These are phyloP conservation scores for Thalassiosira delicatula DNA, from an alignment of 352 stramenopile species.

Conservation along the genomic window DNA sequence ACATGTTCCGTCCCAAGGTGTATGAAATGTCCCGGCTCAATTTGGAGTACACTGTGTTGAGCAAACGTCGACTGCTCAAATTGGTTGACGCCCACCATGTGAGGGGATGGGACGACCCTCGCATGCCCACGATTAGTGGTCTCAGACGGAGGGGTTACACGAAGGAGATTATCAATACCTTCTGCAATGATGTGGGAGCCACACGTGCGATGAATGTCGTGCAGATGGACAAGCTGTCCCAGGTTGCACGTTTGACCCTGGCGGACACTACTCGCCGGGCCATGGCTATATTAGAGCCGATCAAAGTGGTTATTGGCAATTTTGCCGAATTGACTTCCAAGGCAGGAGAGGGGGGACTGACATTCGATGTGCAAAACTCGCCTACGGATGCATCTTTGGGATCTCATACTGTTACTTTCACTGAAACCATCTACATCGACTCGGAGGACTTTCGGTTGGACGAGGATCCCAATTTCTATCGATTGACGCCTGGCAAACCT, in stretches of 20 bases:
- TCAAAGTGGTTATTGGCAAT: conserved; percentile 87
- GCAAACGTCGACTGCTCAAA: conserved; percentile 98
- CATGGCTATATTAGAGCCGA: conserved; percentile 88
- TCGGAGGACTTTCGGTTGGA: conserved; percentile 84
- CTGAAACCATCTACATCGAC: conserved; percentile 87
- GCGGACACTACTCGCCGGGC: conserved; percentile 63
- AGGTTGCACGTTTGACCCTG: conserved; percentile 70
- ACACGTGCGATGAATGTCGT: conserved; percentile 87
- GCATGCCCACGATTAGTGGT: conserved; percentile 97
- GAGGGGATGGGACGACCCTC: conserved; percentile 94
- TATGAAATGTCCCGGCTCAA: conserved; percentile 91
- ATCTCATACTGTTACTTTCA: conserved; percentile 84
- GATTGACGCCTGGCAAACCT: conserved; percentile 93
- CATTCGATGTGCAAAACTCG: conserved; percentile 82
- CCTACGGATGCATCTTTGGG: conserved; percentile 81
- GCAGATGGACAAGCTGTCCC: conserved; percentile 81
- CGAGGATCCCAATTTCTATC: conserved; percentile 90
- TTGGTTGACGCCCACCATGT: conserved; percentile 88
- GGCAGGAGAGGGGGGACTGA: conserved; percentile 51
- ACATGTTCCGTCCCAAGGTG: conserved; percentile 96
- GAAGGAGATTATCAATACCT: conserved; percentile 89
- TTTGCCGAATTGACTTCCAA: conserved; percentile 65
- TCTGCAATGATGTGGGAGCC: conserved; percentile 89
- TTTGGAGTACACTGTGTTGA: conserved; percentile 98
- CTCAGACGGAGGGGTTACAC: conserved; percentile 89